These are phyloP conservation scores for Colletotrichum caudatum DNA, from an alignment of 2,329 filamentous ascomycete genomes.

Conservation along the genomic window DNA sequence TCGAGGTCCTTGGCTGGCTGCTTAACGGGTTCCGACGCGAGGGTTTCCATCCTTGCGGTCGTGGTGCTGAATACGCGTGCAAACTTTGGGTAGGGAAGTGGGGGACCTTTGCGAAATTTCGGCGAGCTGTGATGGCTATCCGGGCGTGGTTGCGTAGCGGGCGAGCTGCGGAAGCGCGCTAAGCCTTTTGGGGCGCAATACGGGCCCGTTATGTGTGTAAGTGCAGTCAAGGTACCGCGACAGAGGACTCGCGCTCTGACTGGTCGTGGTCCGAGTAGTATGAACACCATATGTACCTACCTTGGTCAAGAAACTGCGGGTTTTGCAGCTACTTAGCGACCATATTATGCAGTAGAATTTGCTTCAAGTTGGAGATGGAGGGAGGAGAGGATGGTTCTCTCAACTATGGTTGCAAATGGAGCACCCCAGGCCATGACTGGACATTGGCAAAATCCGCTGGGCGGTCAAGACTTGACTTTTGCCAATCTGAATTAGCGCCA, in stretches of 20 bases:
- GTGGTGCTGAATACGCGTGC: constrained; percentile 10
- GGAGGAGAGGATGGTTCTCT: no score
- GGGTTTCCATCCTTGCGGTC: constrained; percentile 15
- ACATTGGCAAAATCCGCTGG: constrained; percentile 2
- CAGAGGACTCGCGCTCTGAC: constrained; percentile 26
- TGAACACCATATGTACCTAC: background rate
- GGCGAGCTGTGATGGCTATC: constrained; percentile 30
- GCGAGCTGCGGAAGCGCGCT: constrained; percentile 17
- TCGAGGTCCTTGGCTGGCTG: constrained; percentile 17
- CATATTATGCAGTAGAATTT: no score
- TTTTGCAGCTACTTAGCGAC: background rate
- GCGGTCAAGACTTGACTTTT: background rate
- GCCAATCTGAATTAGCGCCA: constrained; percentile 21
- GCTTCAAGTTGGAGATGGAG: background rate
- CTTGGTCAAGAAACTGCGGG: background rate
- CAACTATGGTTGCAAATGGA: background rate
- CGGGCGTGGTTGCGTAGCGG: constrained; percentile 22
- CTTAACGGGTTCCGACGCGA: constrained; percentile 12
- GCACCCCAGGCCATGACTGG: no score
- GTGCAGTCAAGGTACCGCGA: background rate
- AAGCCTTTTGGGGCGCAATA: constrained; percentile 2
- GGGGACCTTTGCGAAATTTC: constrained; percentile 40
- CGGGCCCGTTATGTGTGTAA: constrained; percentile 12
- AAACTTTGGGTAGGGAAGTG: constrained; percentile 33
- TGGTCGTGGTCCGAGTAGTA: constrained; percentile 14